Base-by-base conservation (phyloP, 495 filamentous ascomycete genomes). In the Xylaria castorea region DNA sequence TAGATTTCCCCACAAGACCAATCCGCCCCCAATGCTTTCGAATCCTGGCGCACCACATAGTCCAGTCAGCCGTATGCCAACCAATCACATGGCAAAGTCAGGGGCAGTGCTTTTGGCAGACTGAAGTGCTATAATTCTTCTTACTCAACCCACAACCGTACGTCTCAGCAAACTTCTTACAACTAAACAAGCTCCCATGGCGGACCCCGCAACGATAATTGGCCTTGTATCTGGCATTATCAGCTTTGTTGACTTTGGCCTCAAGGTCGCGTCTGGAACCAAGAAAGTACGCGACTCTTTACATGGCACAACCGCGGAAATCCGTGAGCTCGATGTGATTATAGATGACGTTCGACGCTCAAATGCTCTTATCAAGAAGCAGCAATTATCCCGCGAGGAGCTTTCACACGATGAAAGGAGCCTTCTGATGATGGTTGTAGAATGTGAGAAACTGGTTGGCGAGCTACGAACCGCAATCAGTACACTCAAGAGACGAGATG, bases 221-320 rank as follows among this genome's bases (percentile, higher is more conserved):
- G 63, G 63, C 40, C 63, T 66, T 3, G 12, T 66, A 36, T 66
- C 63, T 50, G 44, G 63, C 44, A 66, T 66, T 27, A 51, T 66
- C 42, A 36, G 25, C 42, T 51, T 66, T 18, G 44, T 51, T 34
- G 63, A 66, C 8, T 66, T 66, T 34, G 44, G 63, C 30, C 27
- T 66, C 22, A 66, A 66, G 18, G 16, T 51, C 9, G 27, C 9
- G 42, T 66, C 63, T 11, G 44, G 6, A 66, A 44, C 44, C 42
- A 66, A 66, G 44, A n/a, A 34, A 36, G 27, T 66, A 7, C 44
- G 27, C 18, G 25, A 50, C 25, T 66, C 63, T 34, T 16, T 36
- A 66, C 63, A 66, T 11, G 44, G 63, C 27, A 66, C 63, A 38
- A 66, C 63, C 0, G 42, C 63, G 11, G 63, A 66, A 27, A 16